Conservation (phyloP, 108 stramenopile genomes). For the Fistulifera pelliculosa region DNA sequence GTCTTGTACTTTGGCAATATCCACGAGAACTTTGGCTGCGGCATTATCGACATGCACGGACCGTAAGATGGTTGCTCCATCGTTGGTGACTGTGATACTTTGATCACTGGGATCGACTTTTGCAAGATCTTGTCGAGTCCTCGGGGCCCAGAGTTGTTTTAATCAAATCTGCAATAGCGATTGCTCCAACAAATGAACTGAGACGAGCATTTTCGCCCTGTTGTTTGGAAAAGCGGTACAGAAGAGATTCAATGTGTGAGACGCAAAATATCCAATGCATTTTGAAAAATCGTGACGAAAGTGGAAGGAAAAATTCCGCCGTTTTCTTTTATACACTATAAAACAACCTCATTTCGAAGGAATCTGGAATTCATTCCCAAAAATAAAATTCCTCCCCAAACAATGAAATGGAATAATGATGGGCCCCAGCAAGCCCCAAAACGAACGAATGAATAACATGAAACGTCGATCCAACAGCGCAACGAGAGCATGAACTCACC, state of each 20-base stretch:
- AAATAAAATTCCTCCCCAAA: background rate
- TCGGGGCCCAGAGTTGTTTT: conserved; percentile 99
- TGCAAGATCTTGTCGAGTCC: conserved; percentile 99
- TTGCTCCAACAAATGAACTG: conserved; percentile 97
- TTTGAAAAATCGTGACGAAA: conserved; percentile 3
- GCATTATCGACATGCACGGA: conserved; percentile 94
- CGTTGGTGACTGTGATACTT: conserved; percentile 77
- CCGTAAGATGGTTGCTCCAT: conserved; percentile 93
- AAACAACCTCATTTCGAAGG: background rate
- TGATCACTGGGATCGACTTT: conserved; percentile 77
- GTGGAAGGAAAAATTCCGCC: background rate
- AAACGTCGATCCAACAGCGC: no score
- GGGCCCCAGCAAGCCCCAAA: no score
- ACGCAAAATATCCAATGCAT: background rate
- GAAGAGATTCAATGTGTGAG: no score
- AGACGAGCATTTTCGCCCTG: conserved; percentile 98
- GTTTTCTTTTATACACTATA: background rate
- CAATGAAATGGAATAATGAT: background rate
- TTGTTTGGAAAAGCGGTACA: background rate
- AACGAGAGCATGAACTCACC: conserved; percentile 46
- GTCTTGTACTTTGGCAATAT: conserved; percentile 96
- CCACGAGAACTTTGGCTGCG: conserved; percentile 98
- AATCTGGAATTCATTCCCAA: background rate
- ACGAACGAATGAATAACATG: no score
- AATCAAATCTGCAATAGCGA: conserved; percentile 98